A percentile compares a stretch with the other conserved stretches of the same genome.
Evolutionary conservation across 2,329 filamentous ascomycete genomes (phyloP).

Genomic region (Geosmithia morbida): DNA sequence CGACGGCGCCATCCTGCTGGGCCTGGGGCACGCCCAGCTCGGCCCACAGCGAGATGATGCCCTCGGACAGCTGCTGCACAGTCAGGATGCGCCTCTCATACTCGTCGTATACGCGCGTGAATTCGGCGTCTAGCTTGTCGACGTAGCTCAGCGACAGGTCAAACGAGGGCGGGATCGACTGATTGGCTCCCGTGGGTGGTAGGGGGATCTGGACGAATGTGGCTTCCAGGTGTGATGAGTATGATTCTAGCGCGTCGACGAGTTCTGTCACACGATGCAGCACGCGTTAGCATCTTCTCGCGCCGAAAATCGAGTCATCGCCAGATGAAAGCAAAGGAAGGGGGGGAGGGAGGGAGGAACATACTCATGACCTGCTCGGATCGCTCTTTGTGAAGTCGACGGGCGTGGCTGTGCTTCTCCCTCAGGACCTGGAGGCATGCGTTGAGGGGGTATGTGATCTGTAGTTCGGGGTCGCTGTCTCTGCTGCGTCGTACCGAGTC

Average conservation of each 20-base stretch:
- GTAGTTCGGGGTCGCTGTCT: conserved; percentile 52
- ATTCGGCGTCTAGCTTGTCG: conserved; percentile 74
- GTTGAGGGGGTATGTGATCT: conserved; percentile 70
- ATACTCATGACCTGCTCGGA: conserved; percentile 91
- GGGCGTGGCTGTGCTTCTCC: conserved; percentile 72
- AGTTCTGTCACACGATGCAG: conserved; percentile 47
- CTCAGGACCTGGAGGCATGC: conserved; percentile 68
- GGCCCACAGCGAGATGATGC: conserved; percentile 89
- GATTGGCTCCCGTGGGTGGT: conserved; percentile 66
- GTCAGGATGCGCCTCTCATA: conserved; percentile 70
- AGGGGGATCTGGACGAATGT: conserved; percentile 76
- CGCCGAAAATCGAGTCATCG: no score
- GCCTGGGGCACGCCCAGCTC: conserved; percentile 89
- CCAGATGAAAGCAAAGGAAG: background rate
- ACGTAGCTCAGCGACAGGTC: conserved; percentile 89
- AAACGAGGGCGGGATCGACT: conserved; percentile 67
- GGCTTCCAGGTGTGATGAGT: conserved; percentile 86
- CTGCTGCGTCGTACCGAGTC: conserved; percentile 50
- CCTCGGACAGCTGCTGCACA: conserved; percentile 62
- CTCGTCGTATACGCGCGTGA: conserved; percentile 90
- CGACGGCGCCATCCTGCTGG: conserved; percentile 76
- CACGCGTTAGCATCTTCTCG: no score
- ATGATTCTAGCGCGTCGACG: conserved; percentile 84
- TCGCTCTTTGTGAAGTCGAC: conserved; percentile 74
- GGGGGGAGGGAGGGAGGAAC: conserved; percentile 13